Percentiles rank a stretch among this genome's conserved stretches.
phyloP scores from a whole-genome alignment of 2,329 filamentous ascomycete species.

The Dothistroma septosporum region DNA sequence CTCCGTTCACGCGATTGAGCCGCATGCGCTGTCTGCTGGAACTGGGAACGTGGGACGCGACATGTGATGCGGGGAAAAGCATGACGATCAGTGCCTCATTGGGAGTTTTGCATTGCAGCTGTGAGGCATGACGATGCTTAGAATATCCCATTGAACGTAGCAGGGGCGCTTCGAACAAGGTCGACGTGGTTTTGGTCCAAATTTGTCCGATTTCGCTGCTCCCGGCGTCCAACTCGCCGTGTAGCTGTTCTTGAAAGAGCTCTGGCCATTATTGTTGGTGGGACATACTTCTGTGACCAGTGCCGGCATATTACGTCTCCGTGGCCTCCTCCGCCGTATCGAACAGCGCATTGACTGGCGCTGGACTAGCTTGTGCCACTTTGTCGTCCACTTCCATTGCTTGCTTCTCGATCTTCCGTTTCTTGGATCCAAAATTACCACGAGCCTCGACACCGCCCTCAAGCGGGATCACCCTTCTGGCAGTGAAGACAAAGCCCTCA shows the following conservation, averaged over 20 bases:
- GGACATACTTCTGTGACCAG: too few relatives aligned
- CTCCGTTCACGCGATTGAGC: not conserved
- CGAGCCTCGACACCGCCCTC: conserved; percentile 77
- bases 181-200: too few relatives aligned
- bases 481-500: conserved; percentile 88
- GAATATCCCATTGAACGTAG: too few relatives aligned
- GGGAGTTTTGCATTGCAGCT: not conserved
- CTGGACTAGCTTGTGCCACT: not conserved
- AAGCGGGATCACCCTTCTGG: conserved; percentile 72
- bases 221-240: too few relatives aligned
- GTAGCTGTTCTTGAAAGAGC: too few relatives aligned
- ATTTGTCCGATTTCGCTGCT: too few relatives aligned
- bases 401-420: conserved; percentile 51
- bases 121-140: not conserved
- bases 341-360: conserved; percentile 3
- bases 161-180: too few relatives aligned
- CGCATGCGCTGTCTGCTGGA: not conserved
- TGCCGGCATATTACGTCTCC: not conserved
- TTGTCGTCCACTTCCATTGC: not conserved
- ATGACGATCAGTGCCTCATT: not conserved
- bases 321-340: not conserved
- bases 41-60: not conserved
- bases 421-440: conserved; percentile 64
- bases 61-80: not conserved
- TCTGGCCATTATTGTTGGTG: too few relatives aligned